Evolutionary conservation across 805 yeast species (phyloP), one percentile per base, ranked within the genome.

Genomic region (Metschnikowia henanensis): DNA sequence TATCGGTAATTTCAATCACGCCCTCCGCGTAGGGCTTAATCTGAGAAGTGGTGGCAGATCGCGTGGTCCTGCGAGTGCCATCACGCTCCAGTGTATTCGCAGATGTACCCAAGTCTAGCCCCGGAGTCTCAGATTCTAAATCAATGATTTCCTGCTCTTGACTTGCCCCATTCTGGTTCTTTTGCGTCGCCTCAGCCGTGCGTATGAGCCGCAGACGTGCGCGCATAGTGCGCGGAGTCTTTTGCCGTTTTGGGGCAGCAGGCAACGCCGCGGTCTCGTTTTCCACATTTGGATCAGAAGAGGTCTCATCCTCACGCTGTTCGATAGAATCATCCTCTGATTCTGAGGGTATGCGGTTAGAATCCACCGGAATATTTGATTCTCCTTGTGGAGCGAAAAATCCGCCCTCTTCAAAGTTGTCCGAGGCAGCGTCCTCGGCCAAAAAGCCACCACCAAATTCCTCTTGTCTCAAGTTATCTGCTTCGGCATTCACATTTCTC

Each of bases 361-460:
- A n/a, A n/a, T n/a, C n/a, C n/a, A n/a, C n/a, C n/a, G n/a, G n/a
- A n/a, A n/a, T n/a, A n/a, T n/a, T n/a, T n/a, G n/a, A n/a, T n/a
- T 33, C 43, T 13, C 29, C 46, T 4, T 32, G 38, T 23, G 12
- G 12, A 3, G 5, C 26, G 16, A 52, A 30, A 44, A 51, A 58
- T 20, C 59, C 64, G 12, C 60, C 57, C 18, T 41, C 53, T 17
- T 44, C 53, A 9, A 37, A 45, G 23, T 22, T 31, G 0, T 23
- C 49, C 16, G 12, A 35, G 13, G n/a, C 35, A 17, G 46, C 34
- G 8, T 30, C 38, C 3, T 54, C 60, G 9, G 38, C 23, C 3
- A 57, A n/a, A 39, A 60, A 61, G 12, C 65, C 66, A 15, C 64
- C 68, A 7, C 52, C 64, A 13, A 45, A 34, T 6, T 44, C 45